Evolutionary conservation across 163 green algal genomes (phyloP).

Genomic region (Chlamydomonas reinhardtii): DNA sequence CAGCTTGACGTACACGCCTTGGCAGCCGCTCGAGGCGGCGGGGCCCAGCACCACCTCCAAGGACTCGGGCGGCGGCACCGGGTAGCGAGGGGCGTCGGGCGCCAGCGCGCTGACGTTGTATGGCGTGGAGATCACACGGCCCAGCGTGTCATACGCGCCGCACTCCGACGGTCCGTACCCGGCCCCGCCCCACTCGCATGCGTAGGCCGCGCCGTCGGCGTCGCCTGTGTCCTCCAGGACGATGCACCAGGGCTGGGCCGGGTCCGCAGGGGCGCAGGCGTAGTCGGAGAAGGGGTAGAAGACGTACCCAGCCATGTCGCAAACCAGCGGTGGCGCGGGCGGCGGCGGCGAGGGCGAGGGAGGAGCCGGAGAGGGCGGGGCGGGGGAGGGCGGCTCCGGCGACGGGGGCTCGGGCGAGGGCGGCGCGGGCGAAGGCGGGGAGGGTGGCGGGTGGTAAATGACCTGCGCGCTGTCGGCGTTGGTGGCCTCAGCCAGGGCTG

Average conservation of each 20-base stretch:
- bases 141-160: background rate
- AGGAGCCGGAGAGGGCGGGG: too few species aligned
- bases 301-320: background rate
- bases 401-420: background rate
- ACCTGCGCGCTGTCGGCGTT: background rate
- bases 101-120: background rate
- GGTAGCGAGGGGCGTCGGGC: too few species aligned
- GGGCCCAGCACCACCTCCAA: background rate
- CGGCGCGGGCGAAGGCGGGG: background rate
- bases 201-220: background rate
- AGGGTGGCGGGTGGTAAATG: background rate
- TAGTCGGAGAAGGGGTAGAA: background rate
- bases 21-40: background rate
- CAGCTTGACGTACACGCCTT: background rate
- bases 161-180: background rate
- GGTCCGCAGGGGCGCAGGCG: background rate
- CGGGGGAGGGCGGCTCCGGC: too few species aligned
- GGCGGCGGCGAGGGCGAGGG: too few species aligned
- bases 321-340: background rate
- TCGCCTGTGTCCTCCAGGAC: background rate
- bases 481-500: background rate
- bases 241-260: background rate
- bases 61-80: too few species aligned
- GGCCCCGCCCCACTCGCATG: background rate
- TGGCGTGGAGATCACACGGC: background rate